Evolutionary conservation across 352 stramenopile species (phyloP).

Genomic region (Stramenopiles sp.): DNA sequence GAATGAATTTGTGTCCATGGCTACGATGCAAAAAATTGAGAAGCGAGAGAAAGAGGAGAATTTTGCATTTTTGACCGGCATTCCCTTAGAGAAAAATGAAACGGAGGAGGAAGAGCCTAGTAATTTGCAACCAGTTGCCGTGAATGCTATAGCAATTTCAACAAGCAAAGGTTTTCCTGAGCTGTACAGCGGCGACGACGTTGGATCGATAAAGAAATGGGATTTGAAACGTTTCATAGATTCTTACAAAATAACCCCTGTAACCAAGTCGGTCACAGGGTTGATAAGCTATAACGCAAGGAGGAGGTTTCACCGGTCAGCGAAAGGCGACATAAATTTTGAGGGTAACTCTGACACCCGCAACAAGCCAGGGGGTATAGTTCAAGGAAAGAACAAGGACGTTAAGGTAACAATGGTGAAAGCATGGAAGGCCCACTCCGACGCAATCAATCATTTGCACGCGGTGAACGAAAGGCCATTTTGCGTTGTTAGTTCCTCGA

Average conservation of each 20-base stretch:
- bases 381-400: background rate
- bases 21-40: background rate
- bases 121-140: background rate
- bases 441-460: background rate
- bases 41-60: background rate
- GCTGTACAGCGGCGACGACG: background rate
- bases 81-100: background rate
- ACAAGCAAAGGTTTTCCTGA: background rate
- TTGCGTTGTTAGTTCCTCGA: background rate
- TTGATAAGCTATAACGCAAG: background rate
- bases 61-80: background rate
- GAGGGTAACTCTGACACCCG: background rate
- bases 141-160: background rate
- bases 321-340: background rate
- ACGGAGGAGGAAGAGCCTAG: background rate
- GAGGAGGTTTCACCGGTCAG: background rate
- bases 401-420: background rate
- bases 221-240: background rate
- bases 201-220: constrained; percentile 2
- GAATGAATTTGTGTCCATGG: background rate
- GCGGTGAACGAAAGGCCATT: background rate
- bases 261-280: background rate
- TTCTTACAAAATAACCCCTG: background rate
- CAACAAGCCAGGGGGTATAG: background rate
- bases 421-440: background rate